Conservation (phyloP, 768 basidiomycete genomes). For the Calocera cornea region DNA sequence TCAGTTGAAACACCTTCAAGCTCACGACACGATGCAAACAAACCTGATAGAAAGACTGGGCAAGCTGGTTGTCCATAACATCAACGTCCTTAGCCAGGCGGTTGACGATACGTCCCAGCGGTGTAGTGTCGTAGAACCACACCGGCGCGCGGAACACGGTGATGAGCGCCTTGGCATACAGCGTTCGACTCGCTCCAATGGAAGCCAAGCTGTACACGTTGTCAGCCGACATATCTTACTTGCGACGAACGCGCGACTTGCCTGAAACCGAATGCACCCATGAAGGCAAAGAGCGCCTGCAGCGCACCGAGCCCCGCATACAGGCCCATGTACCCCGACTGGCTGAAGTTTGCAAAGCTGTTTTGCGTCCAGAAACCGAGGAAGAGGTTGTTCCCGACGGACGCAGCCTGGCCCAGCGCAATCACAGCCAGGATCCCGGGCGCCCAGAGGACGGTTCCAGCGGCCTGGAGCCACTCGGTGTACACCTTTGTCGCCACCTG, state of each 20-base stretch:
- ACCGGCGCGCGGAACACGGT: constrained; percentile 47
- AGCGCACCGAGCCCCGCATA: constrained; percentile 36
- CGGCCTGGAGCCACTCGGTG: constrained; percentile 33
- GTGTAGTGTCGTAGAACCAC: constrained; percentile 63
- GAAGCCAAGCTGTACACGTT: constrained; percentile 20
- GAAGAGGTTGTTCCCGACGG: constrained; percentile 50
- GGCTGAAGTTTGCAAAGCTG: constrained; percentile 40
- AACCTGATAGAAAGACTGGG: constrained; percentile 2
- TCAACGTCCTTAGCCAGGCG: constrained; percentile 25
- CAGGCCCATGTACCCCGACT: constrained; percentile 54
- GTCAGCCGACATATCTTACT: neutral
- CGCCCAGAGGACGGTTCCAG: constrained; percentile 35
- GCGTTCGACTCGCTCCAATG: constrained; percentile 27
- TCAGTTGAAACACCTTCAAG: neutral
- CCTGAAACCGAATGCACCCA: constrained; percentile 38
- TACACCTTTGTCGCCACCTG: constrained; percentile 40
- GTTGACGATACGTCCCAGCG: constrained; percentile 22
- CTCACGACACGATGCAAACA: neutral
- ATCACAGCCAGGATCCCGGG: constrained; percentile 36
- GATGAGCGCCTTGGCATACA: constrained; percentile 44
- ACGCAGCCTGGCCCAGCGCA: constrained; percentile 34
- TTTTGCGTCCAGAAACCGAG: constrained; percentile 58
- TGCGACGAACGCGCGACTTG: constrained; percentile 16
- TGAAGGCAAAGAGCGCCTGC: constrained; percentile 39
- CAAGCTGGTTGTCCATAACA: constrained; percentile 22